Evolutionary conservation across 129 eudicot genomes (phyloP).

Genomic region (Flaveria robusta): DNA sequence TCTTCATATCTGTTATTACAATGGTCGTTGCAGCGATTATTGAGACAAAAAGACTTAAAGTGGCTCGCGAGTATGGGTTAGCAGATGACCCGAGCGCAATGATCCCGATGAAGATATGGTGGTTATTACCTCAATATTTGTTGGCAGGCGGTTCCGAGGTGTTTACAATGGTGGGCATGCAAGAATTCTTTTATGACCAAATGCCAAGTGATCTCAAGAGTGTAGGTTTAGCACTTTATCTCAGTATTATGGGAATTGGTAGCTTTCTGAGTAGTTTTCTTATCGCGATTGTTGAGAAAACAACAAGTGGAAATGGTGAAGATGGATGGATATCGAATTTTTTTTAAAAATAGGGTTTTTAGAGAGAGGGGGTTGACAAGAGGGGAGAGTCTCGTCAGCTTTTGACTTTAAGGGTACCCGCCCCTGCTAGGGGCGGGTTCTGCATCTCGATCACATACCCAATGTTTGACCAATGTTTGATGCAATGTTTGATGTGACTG

Average conservation of each 20-base stretch:
- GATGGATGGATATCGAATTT: constrained; percentile 65
- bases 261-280: constrained; percentile 62
- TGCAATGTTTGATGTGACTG: no score
- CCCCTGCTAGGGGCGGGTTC: no score
- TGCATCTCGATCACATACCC: no score
- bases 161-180: constrained; percentile 60
- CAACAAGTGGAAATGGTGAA: constrained; percentile 37
- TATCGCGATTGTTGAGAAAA: constrained; percentile 39
- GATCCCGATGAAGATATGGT: constrained; percentile 40
- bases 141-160: constrained; percentile 53
- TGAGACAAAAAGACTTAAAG: constrained; percentile 53
- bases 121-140: constrained; percentile 62
- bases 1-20: constrained; percentile 42
- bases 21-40: constrained; percentile 60
- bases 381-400: no score
- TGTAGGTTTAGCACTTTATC: constrained; percentile 55
- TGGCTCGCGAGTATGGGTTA: constrained; percentile 44
- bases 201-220: constrained; percentile 34
- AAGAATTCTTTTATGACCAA: constrained; percentile 62
- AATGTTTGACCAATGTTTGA: no score
- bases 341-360: no score
- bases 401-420: no score
- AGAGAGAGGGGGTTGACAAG: no score
- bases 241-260: constrained; percentile 59
- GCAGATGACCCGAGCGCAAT: constrained; percentile 36